A percentile compares a stretch with the other conserved stretches of the same genome.
phyloP scores from a whole-genome alignment of 768 basidiomycete species.

The Hygrophorus pudorinus region DNA sequence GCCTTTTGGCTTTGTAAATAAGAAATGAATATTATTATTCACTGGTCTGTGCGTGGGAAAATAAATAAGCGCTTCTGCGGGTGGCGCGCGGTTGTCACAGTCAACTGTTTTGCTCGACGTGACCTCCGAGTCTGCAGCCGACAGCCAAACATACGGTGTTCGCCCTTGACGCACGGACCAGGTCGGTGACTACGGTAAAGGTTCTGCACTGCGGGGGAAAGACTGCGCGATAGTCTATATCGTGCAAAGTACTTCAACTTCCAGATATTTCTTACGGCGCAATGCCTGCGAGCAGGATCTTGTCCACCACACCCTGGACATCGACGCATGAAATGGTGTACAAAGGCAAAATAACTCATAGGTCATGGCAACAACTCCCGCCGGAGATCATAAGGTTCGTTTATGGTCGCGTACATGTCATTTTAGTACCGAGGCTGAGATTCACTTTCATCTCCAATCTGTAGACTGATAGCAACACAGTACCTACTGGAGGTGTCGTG shows the following conservation, averaged over 20 bases:
- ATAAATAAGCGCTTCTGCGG: background rate
- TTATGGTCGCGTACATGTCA: background rate
- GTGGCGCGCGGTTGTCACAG: constrained; percentile 1
- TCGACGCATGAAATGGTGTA: constrained; percentile 12
- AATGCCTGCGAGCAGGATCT: background rate
- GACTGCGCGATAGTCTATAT: too few species aligned
- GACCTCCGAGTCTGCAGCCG: too few species aligned
- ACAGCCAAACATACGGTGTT: too few species aligned
- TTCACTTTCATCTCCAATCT: constrained; percentile 12
- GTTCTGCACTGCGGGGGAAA: too few species aligned
- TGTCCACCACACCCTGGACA: constrained; percentile 24
- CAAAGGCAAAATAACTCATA: constrained; percentile 47
- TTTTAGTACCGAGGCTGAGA: constrained; percentile 8
- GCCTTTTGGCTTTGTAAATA: too few species aligned
- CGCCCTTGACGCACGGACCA: too few species aligned
- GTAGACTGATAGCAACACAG: constrained; percentile 48
- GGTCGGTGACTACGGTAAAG: too few species aligned
- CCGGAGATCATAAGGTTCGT: constrained; percentile 52
- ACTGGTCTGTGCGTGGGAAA: constrained; percentile 7
- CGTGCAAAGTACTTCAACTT: too few species aligned
- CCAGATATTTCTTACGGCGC: background rate
- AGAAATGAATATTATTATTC: background rate
- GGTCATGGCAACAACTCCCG: constrained; percentile 56
- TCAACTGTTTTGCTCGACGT: too few species aligned
- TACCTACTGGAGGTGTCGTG: constrained; percentile 41